Percentiles rank a stretch among this genome's conserved stretches.
Evolutionary conservation across 2,329 filamentous ascomycete genomes (phyloP).

Genomic region (Botrytis medusae): DNA sequence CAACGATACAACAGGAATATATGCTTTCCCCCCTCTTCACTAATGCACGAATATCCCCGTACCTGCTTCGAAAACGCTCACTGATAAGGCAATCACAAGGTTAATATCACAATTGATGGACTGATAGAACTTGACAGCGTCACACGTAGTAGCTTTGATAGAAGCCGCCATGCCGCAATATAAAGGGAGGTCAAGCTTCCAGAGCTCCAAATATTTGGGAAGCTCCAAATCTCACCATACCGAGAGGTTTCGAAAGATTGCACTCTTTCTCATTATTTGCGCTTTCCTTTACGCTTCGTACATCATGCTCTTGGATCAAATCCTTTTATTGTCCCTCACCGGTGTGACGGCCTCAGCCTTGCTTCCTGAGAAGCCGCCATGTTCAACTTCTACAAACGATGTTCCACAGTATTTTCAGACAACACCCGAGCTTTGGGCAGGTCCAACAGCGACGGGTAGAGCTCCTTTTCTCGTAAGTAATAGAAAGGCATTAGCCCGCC

Average conservation of each 20-base stretch:
- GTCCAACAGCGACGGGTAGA: slow-evolving; percentile 68
- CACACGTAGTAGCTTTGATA: background rate
- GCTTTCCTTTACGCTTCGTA: slow-evolving; percentile 23
- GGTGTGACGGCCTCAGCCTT: slow-evolving; percentile 10
- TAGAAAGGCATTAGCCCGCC: too few species aligned
- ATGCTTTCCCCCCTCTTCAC: background rate
- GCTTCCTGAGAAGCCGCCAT: slow-evolving; percentile 7
- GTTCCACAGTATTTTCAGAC: slow-evolving; percentile 66
- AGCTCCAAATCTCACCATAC: background rate
- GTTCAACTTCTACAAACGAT: slow-evolving; percentile 31
- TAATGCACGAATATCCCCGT: slow-evolving; percentile 4
- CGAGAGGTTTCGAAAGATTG: slow-evolving; percentile 12
- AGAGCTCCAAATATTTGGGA: background rate
- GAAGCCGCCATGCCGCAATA: slow-evolving; percentile 14
- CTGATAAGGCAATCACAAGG: background rate
- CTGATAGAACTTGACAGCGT: background rate
- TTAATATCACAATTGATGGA: background rate
- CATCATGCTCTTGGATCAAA: slow-evolving; percentile 22
- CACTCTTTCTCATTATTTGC: slow-evolving; percentile 15
- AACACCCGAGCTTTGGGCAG: slow-evolving; percentile 57
- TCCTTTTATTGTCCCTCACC: slow-evolving; percentile 17
- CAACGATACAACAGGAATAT: background rate
- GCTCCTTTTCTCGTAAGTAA: slow-evolving; percentile 58
- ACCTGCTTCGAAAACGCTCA: background rate
- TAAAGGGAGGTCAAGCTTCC: slow-evolving; percentile 17